Evolutionary conservation across 2,329 filamentous ascomycete species (phyloP).

Genomic region (Diaporthe sp.): DNA sequence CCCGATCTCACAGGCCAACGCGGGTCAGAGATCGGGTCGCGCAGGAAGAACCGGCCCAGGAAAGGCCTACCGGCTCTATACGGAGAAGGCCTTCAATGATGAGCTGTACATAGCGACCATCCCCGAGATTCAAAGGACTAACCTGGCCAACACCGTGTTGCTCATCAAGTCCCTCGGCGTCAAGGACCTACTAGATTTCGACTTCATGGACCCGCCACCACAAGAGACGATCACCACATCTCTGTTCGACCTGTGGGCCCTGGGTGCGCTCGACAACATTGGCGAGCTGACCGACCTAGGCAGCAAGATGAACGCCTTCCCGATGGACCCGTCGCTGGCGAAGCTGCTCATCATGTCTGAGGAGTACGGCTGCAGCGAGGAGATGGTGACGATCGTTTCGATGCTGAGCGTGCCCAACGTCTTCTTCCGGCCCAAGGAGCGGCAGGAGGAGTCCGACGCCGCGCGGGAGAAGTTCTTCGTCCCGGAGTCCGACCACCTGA

Average conservation of each 20-base stretch:
- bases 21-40: constrained; percentile 91
- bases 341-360: constrained; percentile 94
- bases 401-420: constrained; percentile 98
- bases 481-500: constrained; percentile 95
- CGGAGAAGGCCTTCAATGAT: constrained; percentile 93
- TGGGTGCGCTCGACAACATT: constrained; percentile 93
- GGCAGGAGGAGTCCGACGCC: constrained; percentile 94
- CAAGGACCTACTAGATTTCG: constrained; percentile 93
- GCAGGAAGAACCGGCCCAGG: constrained; percentile 95
- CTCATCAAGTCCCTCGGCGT: constrained; percentile 95
- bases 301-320: constrained; percentile 94
- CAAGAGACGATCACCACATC: constrained; percentile 98
- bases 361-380: constrained; percentile 92
- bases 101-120: constrained; percentile 98
- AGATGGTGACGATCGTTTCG: constrained; percentile 97
- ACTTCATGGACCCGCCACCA: constrained; percentile 98
- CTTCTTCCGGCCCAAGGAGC: constrained; percentile 96
- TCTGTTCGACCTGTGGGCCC: constrained; percentile 96
- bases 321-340: constrained; percentile 96
- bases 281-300: constrained; percentile 91
- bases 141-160: constrained; percentile 93
- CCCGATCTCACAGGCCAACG: constrained; percentile 96
- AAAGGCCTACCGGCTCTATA: constrained; percentile 94
- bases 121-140: constrained; percentile 96
- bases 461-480: constrained; percentile 99